A percentile compares a stretch with the other conserved stretches of the same genome.
These are phyloP conservation scores for Daldinia sp. DNA, from an alignment of 2,329 filamentous ascomycete genomes.

Conservation along the genomic window DNA sequence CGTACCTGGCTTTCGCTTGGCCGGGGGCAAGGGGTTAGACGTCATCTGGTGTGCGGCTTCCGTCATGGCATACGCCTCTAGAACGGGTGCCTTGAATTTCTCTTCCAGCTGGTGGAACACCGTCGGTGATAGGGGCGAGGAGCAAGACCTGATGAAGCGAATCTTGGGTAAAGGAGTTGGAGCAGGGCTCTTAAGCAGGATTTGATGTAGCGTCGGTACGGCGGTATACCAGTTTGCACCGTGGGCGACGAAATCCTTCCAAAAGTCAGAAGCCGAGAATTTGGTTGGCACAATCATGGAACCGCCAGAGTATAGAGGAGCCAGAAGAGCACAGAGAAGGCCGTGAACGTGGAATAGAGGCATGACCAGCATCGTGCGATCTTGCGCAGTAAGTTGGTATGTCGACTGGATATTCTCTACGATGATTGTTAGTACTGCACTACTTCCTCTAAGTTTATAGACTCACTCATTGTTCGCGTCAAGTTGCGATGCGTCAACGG, in stretches of 20 bases:
- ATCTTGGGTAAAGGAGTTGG: conserved; percentile 76
- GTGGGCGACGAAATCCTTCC: conserved; percentile 76
- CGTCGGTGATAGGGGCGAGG: conserved; percentile 82
- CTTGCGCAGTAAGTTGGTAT: conserved; percentile 73
- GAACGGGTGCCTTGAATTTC: conserved; percentile 78
- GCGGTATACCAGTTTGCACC: conserved; percentile 91
- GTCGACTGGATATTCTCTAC: conserved; percentile 79
- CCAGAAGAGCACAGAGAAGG: conserved; percentile 82
- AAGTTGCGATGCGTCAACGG: conserved; percentile 84
- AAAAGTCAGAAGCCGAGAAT: conserved; percentile 86
- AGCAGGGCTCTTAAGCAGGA: conserved; percentile 76
- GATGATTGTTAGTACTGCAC: conserved; percentile 5
- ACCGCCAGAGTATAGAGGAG: conserved; percentile 77
- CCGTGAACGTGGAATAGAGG: conserved; percentile 91
- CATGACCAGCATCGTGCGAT: conserved; percentile 89
- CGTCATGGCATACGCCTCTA: conserved; percentile 94
- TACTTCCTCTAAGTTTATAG: not conserved
- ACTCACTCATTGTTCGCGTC: conserved; percentile 77
- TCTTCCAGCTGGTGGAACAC: conserved; percentile 81
- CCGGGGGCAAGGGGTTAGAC: conserved; percentile 75
- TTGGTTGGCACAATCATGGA: conserved; percentile 80
- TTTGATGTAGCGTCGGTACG: conserved; percentile 92
- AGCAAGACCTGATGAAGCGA: conserved; percentile 88
- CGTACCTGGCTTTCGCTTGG: conserved; percentile 79
- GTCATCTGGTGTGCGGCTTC: conserved; percentile 89